Evolutionary conservation across 1,139 yeast genomes (phyloP), one percentile per base, ranked within the genome.

Genomic region (Groenewaldozyma sp.): DNA sequence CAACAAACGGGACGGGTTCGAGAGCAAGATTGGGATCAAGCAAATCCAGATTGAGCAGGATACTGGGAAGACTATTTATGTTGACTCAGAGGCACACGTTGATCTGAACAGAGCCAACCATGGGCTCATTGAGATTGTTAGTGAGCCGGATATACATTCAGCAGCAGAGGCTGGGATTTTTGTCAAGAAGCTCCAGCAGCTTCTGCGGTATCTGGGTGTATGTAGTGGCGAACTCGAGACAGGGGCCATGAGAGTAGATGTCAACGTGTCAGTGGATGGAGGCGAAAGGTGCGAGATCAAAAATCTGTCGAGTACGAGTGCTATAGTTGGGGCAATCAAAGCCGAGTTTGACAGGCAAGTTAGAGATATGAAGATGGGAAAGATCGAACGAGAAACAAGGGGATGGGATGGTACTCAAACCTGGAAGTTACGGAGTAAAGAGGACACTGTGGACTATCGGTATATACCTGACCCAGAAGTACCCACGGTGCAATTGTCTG

Each of bases 241-340:
- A 0, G 98, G 98, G 6, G 93, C 96, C 0, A 81, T 93, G 70
- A 71, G 99, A 53, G 94, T 88, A 3, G 99, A 91, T 56, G 97
- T 87, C 6, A 91, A 91, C 52, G 72, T 91, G 14, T 83, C 94
- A 34, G 78, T 91, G 2, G 76, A 74, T 21, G 74, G 76, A 39
- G 63, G 64, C 20, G 71, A 78, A 35, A 63, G 97, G 45, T 87
- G 88, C 20, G 98, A 91, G 53, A 73, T 91, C 52, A 93, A 91
- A 56, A 91, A 93, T 58, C 64, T 91, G 49, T 83, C 94, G 13
- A 83, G 88, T 35, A 79, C 88, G 0, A 71, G 87, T 14, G 91
- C 94, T 9, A 86, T 91, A 21, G 67, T 74, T 18, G 75, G 74
- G 43, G 96, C 98, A 0, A 73, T 88, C 29, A 70, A 71, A 43